Evolutionary conservation across 2,329 filamentous ascomycete species (phyloP), one percentile per base, ranked within the genome.

Genomic region (Raffaelea ambrosiae): DNA sequence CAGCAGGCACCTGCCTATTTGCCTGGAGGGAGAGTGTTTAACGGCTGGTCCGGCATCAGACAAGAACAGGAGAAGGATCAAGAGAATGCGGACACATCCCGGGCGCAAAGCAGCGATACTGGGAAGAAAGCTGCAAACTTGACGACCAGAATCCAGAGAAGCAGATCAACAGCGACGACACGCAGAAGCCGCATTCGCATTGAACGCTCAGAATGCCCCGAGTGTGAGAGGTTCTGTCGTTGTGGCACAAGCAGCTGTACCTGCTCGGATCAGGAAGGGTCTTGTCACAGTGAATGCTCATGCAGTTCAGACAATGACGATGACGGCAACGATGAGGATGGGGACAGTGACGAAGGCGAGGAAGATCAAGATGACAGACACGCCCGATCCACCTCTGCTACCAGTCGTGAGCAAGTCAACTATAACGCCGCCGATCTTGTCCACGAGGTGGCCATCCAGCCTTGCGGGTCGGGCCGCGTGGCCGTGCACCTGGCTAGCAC

Each of bases 401-500:
- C 14, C 7, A 19, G 43, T 14, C 19, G 19, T 20, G n/a, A 21
- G 3, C n/a, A 39, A 3, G 19, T 8, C 39, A 20, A 26, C 21
- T n/a, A 11, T 43, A 7, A 39, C 39, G 29, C 7, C 29, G 19
- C 13, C n/a, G 26, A 13, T 5, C n/a, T 9, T 42, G 21, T 45
- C 19, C 23, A 20, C 21, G 44, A 52, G 3, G 43, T 51, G 1
- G 23, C 31, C 9, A 39, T 53, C 36, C 44, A 48, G 19, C 29
- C 41, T 0, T 36, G 46, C 29, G 49, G 51, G 22, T 35, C 39
- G 4, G 51, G 39, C 4, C 43, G 31, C 19, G 44, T 52, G 13
- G 16, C 46, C 2, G 36, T 53, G 18, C 49, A 51, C 44, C 21
- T 51, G 3, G 21, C 45, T 8, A 53, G 57, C 7, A 55, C 67